phyloP scores from a whole-genome alignment of 768 basidiomycete species.

The Macrolepiota fuliginosa region DNA sequence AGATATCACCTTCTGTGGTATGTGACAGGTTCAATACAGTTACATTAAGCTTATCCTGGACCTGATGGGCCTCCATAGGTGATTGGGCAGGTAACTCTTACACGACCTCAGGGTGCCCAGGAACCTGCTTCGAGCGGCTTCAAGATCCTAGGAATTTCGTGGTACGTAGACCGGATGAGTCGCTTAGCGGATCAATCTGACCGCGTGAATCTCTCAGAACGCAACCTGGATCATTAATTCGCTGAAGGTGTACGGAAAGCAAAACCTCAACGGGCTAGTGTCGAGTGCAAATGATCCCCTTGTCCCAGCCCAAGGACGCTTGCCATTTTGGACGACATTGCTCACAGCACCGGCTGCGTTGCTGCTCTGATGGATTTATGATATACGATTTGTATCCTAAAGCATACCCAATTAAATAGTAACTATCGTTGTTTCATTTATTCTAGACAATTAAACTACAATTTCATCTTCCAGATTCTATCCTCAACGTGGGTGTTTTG shows the following conservation, averaged over 20 bases:
- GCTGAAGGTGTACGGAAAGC: constrained; percentile 71
- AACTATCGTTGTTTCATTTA: neutral
- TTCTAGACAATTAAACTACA: constrained; percentile 33
- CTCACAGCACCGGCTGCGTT: neutral
- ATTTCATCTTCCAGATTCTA: constrained; percentile 54
- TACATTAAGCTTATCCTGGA: neutral
- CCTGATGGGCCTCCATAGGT: constrained; percentile 33
- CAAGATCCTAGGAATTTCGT: constrained; percentile 72
- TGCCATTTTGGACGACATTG: constrained; percentile 2
- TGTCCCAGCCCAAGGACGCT: neutral
- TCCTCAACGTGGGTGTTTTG: constrained; percentile 33
- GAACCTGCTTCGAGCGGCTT: constrained; percentile 61
- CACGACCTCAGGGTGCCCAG: constrained; percentile 69
- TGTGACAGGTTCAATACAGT: constrained; percentile 15
- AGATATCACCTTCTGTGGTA: constrained; percentile 86
- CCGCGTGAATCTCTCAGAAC: constrained; percentile 44
- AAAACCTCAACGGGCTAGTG: constrained; percentile 33
- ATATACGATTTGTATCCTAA: neutral
- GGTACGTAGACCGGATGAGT: constrained; percentile 36
- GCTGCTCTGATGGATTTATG: constrained; percentile 1
- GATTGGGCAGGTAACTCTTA: constrained; percentile 88
- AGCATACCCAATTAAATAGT: neutral
- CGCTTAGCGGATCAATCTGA: neutral
- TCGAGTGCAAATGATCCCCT: neutral
- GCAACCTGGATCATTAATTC: constrained; percentile 81